Percentiles rank a stretch among this genome's conserved stretches.
Evolutionary conservation across 805 yeast genomes (phyloP).

Genomic region (Barnettozyma pratensis): DNA sequence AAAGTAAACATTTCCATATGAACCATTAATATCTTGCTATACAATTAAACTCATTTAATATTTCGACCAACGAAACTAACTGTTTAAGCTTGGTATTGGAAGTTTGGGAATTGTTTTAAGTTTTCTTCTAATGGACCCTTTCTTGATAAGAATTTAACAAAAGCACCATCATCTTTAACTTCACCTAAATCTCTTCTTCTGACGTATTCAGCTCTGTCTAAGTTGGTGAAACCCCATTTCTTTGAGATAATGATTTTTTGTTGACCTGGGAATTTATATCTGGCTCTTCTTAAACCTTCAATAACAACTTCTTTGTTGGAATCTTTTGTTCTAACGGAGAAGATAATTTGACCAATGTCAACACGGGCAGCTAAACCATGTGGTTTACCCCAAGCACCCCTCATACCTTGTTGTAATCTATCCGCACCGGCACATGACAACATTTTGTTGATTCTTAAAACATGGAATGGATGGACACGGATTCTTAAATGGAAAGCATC

Average conservation of each 20-base stretch:
- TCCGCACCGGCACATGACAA: constrained; percentile 99
- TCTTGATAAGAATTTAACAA: constrained; percentile 95
- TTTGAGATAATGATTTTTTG: constrained; percentile 98
- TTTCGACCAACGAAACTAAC: constrained; percentile 6
- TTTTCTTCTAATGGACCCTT: constrained; percentile 93
- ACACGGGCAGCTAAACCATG: constrained; percentile 99
- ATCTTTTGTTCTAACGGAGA: constrained; percentile 98
- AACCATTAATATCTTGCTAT: constrained; percentile 2
- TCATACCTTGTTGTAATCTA: constrained; percentile 99
- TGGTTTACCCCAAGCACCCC: constrained; percentile 99
- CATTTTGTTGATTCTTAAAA: constrained; percentile 99
- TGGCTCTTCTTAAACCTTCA: constrained; percentile 99
- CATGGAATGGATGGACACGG: constrained; percentile 99
- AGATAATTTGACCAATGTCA: constrained; percentile 95
- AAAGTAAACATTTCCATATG: neutral
- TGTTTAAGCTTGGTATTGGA: constrained; percentile 37
- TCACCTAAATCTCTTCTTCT: constrained; percentile 90
- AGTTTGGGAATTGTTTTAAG: constrained; percentile 93
- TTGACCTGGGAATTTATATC: constrained; percentile 99
- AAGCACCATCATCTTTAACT: constrained; percentile 99
- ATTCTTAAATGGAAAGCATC: constrained; percentile 99
- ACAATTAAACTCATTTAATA: constrained; percentile 6
- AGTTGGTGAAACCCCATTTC: constrained; percentile 99
- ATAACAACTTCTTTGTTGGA: constrained; percentile 94
- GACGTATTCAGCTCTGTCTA: constrained; percentile 95